phyloP scores from a whole-genome alignment of 2,329 filamentous ascomycete genomes.

The Lasiodiplodia sp. region DNA sequence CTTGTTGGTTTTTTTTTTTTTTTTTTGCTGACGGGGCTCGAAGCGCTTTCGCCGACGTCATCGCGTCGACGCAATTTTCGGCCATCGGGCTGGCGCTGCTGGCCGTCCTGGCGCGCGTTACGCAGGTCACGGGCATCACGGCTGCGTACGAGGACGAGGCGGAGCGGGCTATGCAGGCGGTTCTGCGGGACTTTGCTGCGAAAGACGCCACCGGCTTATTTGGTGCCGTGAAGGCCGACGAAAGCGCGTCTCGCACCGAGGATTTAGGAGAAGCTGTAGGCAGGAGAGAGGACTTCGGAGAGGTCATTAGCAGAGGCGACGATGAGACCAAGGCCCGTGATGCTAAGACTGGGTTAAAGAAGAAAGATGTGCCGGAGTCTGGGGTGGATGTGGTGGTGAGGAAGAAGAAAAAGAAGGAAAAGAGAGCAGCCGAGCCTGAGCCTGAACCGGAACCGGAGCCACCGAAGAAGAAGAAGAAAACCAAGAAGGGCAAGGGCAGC shows the following conservation, averaged over 20 bases:
- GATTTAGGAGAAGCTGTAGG: conserved; percentile 5
- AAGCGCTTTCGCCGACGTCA: conserved; percentile 54
- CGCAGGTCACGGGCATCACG: conserved; percentile 50
- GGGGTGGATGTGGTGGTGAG: background rate
- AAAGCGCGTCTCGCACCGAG: background rate
- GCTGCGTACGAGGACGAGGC: conserved; percentile 51
- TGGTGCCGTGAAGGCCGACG: background rate
- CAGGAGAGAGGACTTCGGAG: background rate
- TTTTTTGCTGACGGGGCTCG: conserved; percentile 25
- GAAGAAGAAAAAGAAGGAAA: conserved; percentile 5
- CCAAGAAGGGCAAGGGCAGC: conserved; percentile 19
- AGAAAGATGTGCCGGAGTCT: background rate
- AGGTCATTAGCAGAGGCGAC: background rate
- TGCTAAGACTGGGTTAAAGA: background rate
- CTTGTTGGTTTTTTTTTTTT: background rate
- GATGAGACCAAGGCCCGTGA: background rate
- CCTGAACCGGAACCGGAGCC: background rate
- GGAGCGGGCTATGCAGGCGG: conserved; percentile 50
- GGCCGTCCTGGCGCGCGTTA: conserved; percentile 50
- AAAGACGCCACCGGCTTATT: conserved; percentile 19
- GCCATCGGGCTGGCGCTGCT: conserved; percentile 55
- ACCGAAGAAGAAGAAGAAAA: conserved; percentile 28
- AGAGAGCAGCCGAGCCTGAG: background rate
- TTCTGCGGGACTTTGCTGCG: conserved; percentile 41
- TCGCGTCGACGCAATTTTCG: conserved; percentile 55